phyloP scores from a whole-genome alignment of 345 rosid species.

The Adansonia digitata region DNA sequence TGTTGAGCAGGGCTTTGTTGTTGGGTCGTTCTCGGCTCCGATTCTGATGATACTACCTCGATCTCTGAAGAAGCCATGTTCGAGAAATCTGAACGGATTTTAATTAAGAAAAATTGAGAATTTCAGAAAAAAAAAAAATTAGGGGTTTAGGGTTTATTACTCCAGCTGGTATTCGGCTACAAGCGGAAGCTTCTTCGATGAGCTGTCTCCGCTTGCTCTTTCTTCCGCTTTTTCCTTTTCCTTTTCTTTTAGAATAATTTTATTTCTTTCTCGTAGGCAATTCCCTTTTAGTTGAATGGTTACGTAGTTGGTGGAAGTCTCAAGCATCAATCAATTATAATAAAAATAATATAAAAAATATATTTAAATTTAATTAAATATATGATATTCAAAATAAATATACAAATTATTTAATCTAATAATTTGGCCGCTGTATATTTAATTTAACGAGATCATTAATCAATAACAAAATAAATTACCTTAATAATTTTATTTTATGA shows the following conservation, averaged over 20 bases:
- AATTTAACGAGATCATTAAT: neutral
- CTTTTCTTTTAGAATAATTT: neutral
- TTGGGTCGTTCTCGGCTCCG: constrained; percentile 13
- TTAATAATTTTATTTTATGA: too few relatives aligned
- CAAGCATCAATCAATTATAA: too few relatives aligned
- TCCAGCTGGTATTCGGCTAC: neutral
- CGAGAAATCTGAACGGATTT: neutral
- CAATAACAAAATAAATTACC: too few relatives aligned
- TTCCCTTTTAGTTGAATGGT: too few relatives aligned
- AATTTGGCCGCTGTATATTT: neutral
- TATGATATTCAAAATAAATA: too few relatives aligned
- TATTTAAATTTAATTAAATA: too few relatives aligned
- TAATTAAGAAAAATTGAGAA: neutral
- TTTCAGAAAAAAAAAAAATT: neutral
- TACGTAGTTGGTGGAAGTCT: too few relatives aligned
- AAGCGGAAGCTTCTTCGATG: too few relatives aligned
- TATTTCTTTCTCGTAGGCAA: neutral
- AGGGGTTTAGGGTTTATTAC: constrained; percentile 15
- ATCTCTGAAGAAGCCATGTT: constrained; percentile 62
- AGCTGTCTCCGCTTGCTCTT: neutral
- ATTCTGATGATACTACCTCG: constrained; percentile 43
- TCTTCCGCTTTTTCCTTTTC: neutral
- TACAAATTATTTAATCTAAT: too few relatives aligned
- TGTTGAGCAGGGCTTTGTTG: neutral
- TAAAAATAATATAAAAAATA: too few relatives aligned